Evolutionary conservation across 768 basidiomycete species (phyloP), one percentile per base, ranked within the genome.

Genomic region (Boletus insuetus): DNA sequence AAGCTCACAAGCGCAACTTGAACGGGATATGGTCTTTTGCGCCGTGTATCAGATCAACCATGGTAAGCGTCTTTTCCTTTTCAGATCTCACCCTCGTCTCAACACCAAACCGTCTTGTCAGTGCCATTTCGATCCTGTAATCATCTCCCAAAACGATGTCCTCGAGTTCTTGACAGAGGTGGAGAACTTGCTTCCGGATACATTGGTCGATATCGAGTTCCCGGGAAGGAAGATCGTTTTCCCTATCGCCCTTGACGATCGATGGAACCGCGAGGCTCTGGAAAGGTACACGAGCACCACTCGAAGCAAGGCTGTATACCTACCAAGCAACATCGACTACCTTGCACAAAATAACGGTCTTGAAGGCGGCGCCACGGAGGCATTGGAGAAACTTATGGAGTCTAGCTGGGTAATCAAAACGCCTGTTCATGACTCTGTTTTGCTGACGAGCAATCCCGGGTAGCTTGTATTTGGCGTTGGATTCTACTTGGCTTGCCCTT

Each of bases 301-400:
- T 0, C 73, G 87, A 11, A 74, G 78, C 45, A 77, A 77, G 47
- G 85, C 86, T 0, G 82, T 81, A 1, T 89, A 88, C 66, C 70
- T 89, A 0, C 87, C 86, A 0, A 83, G 81, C 64, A 88, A 89
- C 59, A 70, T 87, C 35, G 81, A 85, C 38, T 87, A 87, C 60
- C 75, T 88, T 2, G 84, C 84, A 1, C 72, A 70, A 38, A 86
- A 85, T 42, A 87, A 86, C 58, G 84, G 84, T 0, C 69, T 86
- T 11, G 58, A 69, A 14, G 74, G 73, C 32, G 75, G 74, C 6
- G 59, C 74, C 2, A 64, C 68, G 17, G 82, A 81, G 35, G 78
- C 76, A 0, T 58, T 83, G 47, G 64, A 71, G 20, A 73, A 80
- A 53, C 66, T 86, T 10, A 67, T 80, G 10, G 71, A 65, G 16